Base-by-base conservation (phyloP, 441 rosid species). In the Gossypium trilobum region DNA sequence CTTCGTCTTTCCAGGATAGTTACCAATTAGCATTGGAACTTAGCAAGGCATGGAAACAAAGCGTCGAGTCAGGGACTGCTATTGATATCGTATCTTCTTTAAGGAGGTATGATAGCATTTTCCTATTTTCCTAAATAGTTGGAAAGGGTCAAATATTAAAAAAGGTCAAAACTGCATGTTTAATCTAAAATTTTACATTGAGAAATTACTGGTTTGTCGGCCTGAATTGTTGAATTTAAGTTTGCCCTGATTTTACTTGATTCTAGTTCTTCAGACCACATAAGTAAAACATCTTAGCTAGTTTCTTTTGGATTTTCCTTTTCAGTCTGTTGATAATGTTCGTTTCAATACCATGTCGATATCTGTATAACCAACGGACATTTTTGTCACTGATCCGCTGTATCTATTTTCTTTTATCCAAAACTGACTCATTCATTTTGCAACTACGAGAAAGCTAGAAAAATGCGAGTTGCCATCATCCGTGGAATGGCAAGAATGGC, bases 401-500 rank as follows among this genome's bases (percentile, higher is more conserved):
- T 50, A 60, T 20, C 1, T 16, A n/a, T 42, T 55, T 67, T 56
- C 31, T 59, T 3, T 25, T n/a, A 60, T 16, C 16, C 59, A 46
- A 52, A 36, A 44, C 55, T 19, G 6, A 70, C 29, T 78, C 31
- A 5, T 19, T 55, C 56, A 57, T 33, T 64, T 42, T 17, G 27
- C 83, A 92, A 97, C 80, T 92, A 90, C 3, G 99, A 90, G 84
- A 87, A 73, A 48, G 79, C 89, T 42, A 87, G 97, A 82, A 85
- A 79, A 75, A 76, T 90, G 14, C 84, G 96, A 79, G 99, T 90
- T n/a, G 92, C 96, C 36, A 63, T 86, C 72, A 87, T 94, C 75
- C 97, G 90, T 78, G 86, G 88, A 51, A 85, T 94, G 96, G 96
- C 97, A 64, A 90, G 99, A 78, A 82, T 84, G 90, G 97, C 99